Percentiles rank a stretch among this genome's conserved stretches.
Conservation (phyloP, 257 asterid species). For the Solanum lycopersicoides region DNA sequence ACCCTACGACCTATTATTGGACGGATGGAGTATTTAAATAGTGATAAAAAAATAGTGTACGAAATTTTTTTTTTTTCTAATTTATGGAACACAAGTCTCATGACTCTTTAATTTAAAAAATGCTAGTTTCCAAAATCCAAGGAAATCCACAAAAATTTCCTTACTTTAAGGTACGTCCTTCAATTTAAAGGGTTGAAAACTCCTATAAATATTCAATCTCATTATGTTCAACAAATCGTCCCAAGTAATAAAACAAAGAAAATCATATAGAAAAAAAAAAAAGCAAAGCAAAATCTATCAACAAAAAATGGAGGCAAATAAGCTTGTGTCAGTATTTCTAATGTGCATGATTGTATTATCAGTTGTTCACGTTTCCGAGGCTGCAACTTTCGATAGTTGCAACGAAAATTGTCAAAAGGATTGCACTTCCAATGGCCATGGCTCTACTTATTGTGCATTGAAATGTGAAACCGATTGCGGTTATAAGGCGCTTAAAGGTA, state of each 20-base stretch:
- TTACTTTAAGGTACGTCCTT: neutral
- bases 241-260: neutral
- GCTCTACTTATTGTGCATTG: constrained; percentile 1
- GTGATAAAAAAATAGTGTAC: too few relatives aligned
- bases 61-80: too few relatives aligned
- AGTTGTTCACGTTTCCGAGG: neutral
- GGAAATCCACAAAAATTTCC: neutral
- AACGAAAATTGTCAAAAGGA: neutral
- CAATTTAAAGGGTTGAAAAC: neutral
- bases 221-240: neutral
- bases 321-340: neutral
- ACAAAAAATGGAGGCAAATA: neutral
- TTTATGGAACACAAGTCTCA: neutral
- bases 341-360: constrained; percentile 4
- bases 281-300: neutral
- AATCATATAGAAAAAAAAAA: neutral
- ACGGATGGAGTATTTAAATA: too few relatives aligned
- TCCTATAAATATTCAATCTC: neutral
- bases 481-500: neutral
- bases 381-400: neutral
- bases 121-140: neutral
- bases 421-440: neutral
- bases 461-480: constrained; percentile 3
- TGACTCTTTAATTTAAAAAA: neutral
- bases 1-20: too few relatives aligned